These are phyloP conservation scores for Chaetomiaceae sp. DNA, from an alignment of 2,329 filamentous ascomycete genomes.

Conservation along the genomic window DNA sequence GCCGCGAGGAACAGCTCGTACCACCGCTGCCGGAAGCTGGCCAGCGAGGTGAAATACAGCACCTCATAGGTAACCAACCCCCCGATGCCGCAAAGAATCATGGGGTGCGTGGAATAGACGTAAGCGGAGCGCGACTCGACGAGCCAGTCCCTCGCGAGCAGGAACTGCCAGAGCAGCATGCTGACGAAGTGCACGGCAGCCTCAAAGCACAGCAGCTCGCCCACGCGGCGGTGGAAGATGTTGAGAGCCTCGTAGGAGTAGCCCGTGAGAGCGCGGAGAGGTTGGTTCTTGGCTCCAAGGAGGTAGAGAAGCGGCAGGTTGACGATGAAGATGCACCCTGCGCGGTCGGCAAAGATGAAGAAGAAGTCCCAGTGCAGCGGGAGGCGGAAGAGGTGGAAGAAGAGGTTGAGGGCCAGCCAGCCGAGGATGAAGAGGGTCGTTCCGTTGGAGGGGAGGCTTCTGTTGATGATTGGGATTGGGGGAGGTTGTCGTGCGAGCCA, in stretches of 20 bases:
- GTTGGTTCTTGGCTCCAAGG: conserved; percentile 63
- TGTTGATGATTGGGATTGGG: conserved; percentile 53
- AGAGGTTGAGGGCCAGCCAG: conserved; percentile 52
- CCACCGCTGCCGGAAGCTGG: conserved; percentile 54
- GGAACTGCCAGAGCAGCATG: conserved; percentile 53
- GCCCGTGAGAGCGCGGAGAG: conserved; percentile 55
- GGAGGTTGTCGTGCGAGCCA: conserved; percentile 54
- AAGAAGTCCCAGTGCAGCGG: conserved; percentile 45
- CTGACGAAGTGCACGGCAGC: conserved; percentile 52
- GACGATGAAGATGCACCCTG: conserved; percentile 48
- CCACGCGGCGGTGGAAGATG: conserved; percentile 60
- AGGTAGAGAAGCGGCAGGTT: conserved; percentile 55
- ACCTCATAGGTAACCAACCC: conserved; percentile 55
- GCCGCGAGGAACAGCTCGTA: conserved; percentile 60
- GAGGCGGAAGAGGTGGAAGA: conserved; percentile 53
- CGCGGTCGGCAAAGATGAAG: conserved; percentile 56
- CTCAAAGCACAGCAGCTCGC: conserved; percentile 57
- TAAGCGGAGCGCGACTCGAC: conserved; percentile 33
- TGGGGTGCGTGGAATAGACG: conserved; percentile 47
- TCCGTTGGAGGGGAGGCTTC: conserved; percentile 53
- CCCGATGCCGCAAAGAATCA: conserved; percentile 50
- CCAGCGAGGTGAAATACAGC: conserved; percentile 59
- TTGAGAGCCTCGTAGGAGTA: conserved; percentile 64
- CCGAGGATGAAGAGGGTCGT: conserved; percentile 48
- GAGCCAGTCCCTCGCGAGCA: conserved; percentile 47